Percentiles rank a stretch among this genome's conserved stretches.
Conservation (phyloP, 129 eudicot genomes). For the Centella asiatica region DNA sequence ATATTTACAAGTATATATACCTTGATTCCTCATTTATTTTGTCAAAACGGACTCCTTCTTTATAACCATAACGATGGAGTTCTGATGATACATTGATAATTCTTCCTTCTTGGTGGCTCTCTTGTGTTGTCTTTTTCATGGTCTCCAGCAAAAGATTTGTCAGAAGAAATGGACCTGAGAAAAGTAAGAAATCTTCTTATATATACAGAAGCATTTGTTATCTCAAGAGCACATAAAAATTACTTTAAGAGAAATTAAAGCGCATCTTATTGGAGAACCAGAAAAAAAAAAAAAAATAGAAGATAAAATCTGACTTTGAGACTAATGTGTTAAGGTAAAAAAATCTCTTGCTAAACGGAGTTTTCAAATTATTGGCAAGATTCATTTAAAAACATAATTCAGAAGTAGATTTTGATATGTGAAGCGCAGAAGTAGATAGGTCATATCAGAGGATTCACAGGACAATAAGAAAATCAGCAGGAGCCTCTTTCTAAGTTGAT, state of each 20-base stretch:
- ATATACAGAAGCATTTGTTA: background rate
- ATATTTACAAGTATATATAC: conserved; percentile 11
- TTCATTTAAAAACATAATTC: too few species aligned
- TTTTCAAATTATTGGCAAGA: too few species aligned
- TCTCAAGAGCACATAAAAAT: background rate
- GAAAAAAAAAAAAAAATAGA: background rate
- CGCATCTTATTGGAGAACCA: background rate
- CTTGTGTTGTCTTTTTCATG: conserved; percentile 40
- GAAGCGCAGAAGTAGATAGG: too few species aligned
- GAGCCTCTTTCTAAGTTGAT: too few species aligned
- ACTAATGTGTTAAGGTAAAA: too few species aligned
- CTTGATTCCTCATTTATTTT: conserved; percentile 40
- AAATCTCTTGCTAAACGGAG: too few species aligned
- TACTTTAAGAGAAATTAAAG: background rate
- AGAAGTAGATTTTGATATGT: too few species aligned
- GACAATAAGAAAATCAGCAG: too few species aligned
- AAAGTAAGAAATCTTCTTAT: background rate
- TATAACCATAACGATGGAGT: conserved; percentile 25
- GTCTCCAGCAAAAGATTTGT: conserved; percentile 48
- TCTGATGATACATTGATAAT: conserved; percentile 47
- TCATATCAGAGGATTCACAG: too few species aligned
- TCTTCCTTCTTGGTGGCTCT: conserved; percentile 51
- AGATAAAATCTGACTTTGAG: background rate
- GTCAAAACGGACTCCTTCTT: conserved; percentile 54
- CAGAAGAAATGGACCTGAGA: conserved; percentile 52